Percentiles rank a stretch among this genome's conserved stretches.
phyloP scores from a whole-genome alignment of 2,329 filamentous ascomycete species.

The Cyclaneusma minus region DNA sequence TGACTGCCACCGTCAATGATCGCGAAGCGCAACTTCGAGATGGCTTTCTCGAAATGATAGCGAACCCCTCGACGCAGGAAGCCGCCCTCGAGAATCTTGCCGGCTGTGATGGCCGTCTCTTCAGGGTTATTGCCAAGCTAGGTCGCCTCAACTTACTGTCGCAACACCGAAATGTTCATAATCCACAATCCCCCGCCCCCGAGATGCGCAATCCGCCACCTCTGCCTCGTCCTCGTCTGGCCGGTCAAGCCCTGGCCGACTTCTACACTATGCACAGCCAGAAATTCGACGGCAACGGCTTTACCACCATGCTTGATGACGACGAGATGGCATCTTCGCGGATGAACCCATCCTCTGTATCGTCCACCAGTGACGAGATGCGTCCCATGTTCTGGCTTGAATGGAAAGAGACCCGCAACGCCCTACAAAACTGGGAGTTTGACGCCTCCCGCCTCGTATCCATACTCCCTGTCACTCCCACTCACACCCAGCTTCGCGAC shows the following conservation, averaged over 20 bases:
- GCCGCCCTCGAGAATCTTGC: constrained; percentile 60
- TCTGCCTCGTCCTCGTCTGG: constrained; percentile 21
- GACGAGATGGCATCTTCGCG: constrained; percentile 31
- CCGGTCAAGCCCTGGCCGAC: constrained; percentile 25
- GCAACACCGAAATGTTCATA: constrained; percentile 45
- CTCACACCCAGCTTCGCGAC: constrained; percentile 51
- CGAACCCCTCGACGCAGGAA: constrained; percentile 42
- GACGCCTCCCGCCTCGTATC: constrained; percentile 35
- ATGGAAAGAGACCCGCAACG: constrained; percentile 65
- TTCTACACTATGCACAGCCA: constrained; percentile 37
- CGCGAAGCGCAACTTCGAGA: constrained; percentile 67
- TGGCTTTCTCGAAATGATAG: constrained; percentile 45
- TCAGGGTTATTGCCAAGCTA: constrained; percentile 72
- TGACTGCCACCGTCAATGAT: constrained; percentile 84
- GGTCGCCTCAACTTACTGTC: constrained; percentile 74
- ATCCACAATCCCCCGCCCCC: constrained; percentile 21
- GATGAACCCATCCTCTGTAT: constrained; percentile 10
- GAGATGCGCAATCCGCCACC: constrained; percentile 12
- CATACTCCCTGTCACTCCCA: constrained; percentile 31
- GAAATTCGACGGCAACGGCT: constrained; percentile 54
- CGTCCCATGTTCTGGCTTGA: constrained; percentile 64
- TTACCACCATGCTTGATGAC: constrained; percentile 37
- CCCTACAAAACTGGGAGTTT: constrained; percentile 72
- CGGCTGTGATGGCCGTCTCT: constrained; percentile 74
- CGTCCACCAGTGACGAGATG: constrained; percentile 36